phyloP scores from a whole-genome alignment of 495 filamentous ascomycete genomes.

The Annulohypoxylon nitens region DNA sequence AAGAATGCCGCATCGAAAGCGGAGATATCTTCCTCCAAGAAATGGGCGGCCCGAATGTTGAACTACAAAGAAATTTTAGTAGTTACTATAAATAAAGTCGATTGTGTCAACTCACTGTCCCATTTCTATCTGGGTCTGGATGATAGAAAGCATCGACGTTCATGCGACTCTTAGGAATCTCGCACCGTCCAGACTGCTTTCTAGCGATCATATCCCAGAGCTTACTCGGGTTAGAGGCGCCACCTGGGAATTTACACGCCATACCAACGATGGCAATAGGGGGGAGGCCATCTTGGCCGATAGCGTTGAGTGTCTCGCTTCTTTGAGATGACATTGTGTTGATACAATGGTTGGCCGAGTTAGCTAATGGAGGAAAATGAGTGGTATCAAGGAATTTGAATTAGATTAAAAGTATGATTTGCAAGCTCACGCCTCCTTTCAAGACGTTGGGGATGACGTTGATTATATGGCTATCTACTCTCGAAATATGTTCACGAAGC shows the following conservation, averaged over 20 bases:
- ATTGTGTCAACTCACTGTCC: conserved; percentile 14
- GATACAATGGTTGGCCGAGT: conserved; percentile 9
- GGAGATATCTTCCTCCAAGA: conserved; percentile 41
- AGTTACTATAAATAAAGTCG: not conserved
- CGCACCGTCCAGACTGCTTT: conserved; percentile 52
- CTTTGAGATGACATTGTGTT: conserved; percentile 18
- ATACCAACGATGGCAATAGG: conserved; percentile 67
- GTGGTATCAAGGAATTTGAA: not conserved
- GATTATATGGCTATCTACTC: not conserved
- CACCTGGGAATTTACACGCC: conserved; percentile 65
- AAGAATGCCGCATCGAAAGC: conserved; percentile 68
- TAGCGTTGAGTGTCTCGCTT: conserved; percentile 4
- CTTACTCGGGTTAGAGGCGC: conserved; percentile 54
- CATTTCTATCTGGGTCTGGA: conserved; percentile 25
- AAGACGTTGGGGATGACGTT: not conserved
- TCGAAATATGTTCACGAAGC: not conserved
- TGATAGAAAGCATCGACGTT: conserved; percentile 58
- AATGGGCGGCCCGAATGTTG: conserved; percentile 26
- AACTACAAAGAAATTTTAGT: not conserved
- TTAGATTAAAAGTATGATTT: not conserved
- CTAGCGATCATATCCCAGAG: conserved; percentile 66
- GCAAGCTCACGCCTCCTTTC: not conserved
- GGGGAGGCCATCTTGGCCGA: conserved; percentile 8
- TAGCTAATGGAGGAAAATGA: not conserved
- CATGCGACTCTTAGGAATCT: conserved; percentile 59